phyloP scores from a whole-genome alignment of 352 stramenopile genomes.

The Globisporangium barbulae region DNA sequence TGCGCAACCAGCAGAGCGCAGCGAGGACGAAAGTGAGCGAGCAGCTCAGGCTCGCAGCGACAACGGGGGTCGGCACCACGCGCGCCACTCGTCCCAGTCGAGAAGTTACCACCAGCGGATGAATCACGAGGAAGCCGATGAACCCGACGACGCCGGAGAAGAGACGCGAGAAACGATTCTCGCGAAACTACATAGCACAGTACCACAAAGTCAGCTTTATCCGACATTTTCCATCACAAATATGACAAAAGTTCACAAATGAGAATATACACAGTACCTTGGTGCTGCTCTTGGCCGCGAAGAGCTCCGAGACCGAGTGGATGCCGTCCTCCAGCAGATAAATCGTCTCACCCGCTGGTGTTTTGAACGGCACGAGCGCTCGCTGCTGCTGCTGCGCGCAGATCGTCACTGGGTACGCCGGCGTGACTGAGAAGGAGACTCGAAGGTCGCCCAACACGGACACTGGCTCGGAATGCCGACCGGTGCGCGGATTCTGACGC shows the following conservation, averaged over 20 bases:
- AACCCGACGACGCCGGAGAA: constrained; percentile 63
- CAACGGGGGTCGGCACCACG: constrained; percentile 42
- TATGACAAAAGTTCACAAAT: not conserved
- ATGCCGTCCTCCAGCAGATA: constrained; percentile 65
- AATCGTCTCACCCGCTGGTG: constrained; percentile 37
- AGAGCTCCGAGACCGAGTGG: constrained; percentile 40
- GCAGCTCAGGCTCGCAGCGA: constrained; percentile 39
- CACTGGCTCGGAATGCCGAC: constrained; percentile 4
- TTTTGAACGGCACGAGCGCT: constrained; percentile 39
- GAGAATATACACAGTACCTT: constrained; percentile 28
- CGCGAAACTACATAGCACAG: constrained; percentile 31
- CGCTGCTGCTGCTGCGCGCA: constrained; percentile 44
- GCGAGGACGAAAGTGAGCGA: constrained; percentile 51
- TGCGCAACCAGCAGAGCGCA: constrained; percentile 43
- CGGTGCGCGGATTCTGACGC: constrained; percentile 10
- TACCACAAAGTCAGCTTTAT: not conserved
- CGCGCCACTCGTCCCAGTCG: constrained; percentile 30
- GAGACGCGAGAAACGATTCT: constrained; percentile 65
- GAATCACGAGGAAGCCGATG: constrained; percentile 60
- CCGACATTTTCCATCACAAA: not conserved
- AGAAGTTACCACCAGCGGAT: constrained; percentile 24
- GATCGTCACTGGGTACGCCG: constrained; percentile 65
- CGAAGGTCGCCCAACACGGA: constrained; percentile 54
- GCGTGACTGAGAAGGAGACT: constrained; percentile 60
- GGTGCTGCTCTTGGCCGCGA: constrained; percentile 36